Evolutionary conservation across 805 yeast genomes (phyloP), one percentile per base, ranked within the genome.

Genomic region (Kuraishia cidri): DNA sequence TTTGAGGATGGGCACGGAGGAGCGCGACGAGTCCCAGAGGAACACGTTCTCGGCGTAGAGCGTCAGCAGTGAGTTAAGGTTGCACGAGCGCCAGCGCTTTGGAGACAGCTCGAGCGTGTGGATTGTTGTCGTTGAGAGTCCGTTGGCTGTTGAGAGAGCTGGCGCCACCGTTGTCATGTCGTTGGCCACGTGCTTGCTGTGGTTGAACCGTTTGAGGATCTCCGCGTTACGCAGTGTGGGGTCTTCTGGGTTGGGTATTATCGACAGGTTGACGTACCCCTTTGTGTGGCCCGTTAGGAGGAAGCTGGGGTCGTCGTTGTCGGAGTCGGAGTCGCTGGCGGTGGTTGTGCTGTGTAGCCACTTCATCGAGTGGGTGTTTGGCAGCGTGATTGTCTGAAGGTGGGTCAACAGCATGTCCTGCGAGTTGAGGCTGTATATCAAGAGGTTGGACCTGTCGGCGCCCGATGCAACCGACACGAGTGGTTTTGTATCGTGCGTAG

Each of bases 151-250:
- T 44, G 46, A 58, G 35, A 38, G 53, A 46, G 28, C 52, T 39
- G 40, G 34, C 8, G 44, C 32, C 15, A 30, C 39, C 22, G 34
- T 38, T 10, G 30, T 22, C 13, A 39, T 34, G 11, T 48, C 50
- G 13, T 52, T 41, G 20, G 50, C 52, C 34, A 83, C 52, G 47
- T 79, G 87, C 43, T 77, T 78, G 32, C 68, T 60, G 57, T 87
- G 96, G 53, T 84, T 84, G 60, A 79, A 87, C 24, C 94, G 62
- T 49, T 76, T 81, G 39, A 80, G 58, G 14, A 87, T 79, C 50
- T 77, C 85, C 0, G 96, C 95, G 35, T 68, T 61, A 16, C 66
- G 51, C 15, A 56, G 51, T 3, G 46, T 66, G 2, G 41, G 20
- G 19, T 37, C 35, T 17, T 57, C 50, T 1, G 72, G 56, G 30